These are phyloP conservation scores for Schizophyllum commune DNA, from an alignment of 1,284 basidiomycete genomes.

Conservation along the genomic window DNA sequence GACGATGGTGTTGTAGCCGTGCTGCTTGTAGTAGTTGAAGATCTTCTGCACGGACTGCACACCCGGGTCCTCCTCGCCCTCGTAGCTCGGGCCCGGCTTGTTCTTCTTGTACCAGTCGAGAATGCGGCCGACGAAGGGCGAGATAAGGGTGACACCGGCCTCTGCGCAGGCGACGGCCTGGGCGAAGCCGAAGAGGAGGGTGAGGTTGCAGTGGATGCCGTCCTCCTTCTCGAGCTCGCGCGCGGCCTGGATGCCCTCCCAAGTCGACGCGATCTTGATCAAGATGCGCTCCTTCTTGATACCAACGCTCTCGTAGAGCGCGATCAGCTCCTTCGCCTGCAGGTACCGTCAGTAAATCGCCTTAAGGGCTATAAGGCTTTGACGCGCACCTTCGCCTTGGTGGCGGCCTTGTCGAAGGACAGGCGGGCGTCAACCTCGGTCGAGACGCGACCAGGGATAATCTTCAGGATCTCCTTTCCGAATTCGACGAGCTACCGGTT, in stretches of 20 bases:
- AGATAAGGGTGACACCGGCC: constrained; percentile 96
- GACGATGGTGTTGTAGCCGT: constrained; percentile 98
- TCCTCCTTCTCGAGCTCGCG: constrained; percentile 90
- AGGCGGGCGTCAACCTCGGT: constrained; percentile 98
- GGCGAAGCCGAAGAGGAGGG: constrained; percentile 95
- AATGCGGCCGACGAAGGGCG: constrained; percentile 97
- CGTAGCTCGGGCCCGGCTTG: constrained; percentile 73
- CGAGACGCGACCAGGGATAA: constrained; percentile 97
- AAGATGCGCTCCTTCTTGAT: constrained; percentile 90
- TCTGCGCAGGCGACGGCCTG: constrained; percentile 99
- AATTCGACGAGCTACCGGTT: constrained; percentile 82
- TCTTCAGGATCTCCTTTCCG: constrained; percentile 89
- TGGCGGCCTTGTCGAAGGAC: constrained; percentile 92
- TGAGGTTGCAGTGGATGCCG: constrained; percentile 98
- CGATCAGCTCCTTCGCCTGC: constrained; percentile 88
- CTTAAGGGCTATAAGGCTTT: constrained; percentile 8
- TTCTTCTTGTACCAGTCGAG: constrained; percentile 96
- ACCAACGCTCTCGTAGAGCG: constrained; percentile 87
- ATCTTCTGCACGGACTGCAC: constrained; percentile 93
- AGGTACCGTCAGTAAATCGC: constrained; percentile 5
- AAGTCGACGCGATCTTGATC: constrained; percentile 99
- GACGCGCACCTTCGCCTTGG: constrained; percentile 69
- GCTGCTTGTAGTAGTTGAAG: constrained; percentile 99
- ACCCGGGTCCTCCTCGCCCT: constrained; percentile 92
- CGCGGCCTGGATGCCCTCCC: constrained; percentile 99